Evolutionary conservation across 345 rosid genomes (phyloP).

Genomic region (Moringa oleifera): DNA sequence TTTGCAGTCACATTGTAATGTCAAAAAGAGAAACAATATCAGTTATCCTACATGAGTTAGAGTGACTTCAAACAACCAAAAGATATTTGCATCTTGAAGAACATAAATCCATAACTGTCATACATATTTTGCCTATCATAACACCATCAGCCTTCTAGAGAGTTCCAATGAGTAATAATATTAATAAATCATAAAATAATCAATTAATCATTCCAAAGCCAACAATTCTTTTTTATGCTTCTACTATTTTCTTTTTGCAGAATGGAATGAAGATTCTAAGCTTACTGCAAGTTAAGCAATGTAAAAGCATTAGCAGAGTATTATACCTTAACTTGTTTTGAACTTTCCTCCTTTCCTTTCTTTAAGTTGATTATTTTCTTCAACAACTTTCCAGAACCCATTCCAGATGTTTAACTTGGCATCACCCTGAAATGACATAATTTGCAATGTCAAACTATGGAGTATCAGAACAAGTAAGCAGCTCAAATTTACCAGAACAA

Average conservation of each 20-base stretch:
- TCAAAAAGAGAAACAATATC: not conserved
- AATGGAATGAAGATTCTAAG: not conserved
- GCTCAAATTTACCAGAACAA: too few relatives aligned
- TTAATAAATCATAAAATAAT: too few relatives aligned
- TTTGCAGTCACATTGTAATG: not conserved
- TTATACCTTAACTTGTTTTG: conserved; percentile 37
- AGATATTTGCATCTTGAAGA: too few relatives aligned
- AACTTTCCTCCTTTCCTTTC: conserved; percentile 43
- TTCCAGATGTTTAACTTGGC: conserved; percentile 26
- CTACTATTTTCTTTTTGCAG: too few relatives aligned
- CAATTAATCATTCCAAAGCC: too few relatives aligned
- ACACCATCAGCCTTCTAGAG: too few relatives aligned
- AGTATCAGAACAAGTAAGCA: not conserved
- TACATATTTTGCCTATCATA: too few relatives aligned
- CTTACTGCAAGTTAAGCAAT: not conserved
- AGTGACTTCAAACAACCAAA: not conserved
- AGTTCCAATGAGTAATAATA: too few relatives aligned
- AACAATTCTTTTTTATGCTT: too few relatives aligned
- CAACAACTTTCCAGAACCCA: conserved; percentile 86
- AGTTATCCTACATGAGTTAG: not conserved
- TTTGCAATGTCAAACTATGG: not conserved
- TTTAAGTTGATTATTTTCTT: conserved; percentile 65
- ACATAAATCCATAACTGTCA: too few relatives aligned
- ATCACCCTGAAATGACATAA: conserved; percentile 32
- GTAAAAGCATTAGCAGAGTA: not conserved